Evolutionary conservation across 108 stramenopile genomes (phyloP).

Genomic region (Cyclotella sp.): DNA sequence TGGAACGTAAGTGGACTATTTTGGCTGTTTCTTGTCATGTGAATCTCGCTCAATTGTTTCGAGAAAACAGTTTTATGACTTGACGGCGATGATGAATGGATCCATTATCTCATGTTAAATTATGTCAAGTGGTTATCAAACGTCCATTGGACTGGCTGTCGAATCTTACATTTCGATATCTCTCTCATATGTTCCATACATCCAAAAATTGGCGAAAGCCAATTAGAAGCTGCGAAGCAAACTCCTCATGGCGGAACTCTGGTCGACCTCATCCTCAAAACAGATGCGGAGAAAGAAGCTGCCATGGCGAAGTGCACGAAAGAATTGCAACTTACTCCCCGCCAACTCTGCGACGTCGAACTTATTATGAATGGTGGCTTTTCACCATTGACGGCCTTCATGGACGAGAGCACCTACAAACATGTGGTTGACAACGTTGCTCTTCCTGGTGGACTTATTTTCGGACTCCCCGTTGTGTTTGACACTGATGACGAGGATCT

Average conservation of each 20-base stretch:
- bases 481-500: constrained; percentile 94
- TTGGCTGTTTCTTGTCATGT: constrained; percentile 12
- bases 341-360: constrained; percentile 98
- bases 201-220: constrained; percentile 32
- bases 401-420: constrained; percentile 94
- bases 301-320: constrained; percentile 89
- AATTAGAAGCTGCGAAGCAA: constrained; percentile 79
- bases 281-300: constrained; percentile 88
- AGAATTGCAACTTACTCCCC: constrained; percentile 86
- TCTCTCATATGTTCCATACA: background rate
- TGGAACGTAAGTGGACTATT: constrained; percentile 44
- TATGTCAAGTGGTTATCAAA: too few relatives aligned
- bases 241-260: constrained; percentile 95
- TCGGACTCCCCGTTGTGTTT: constrained; percentile 97
- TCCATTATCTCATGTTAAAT: too few relatives aligned
- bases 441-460: constrained; percentile 93
- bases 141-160: background rate
- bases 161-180: background rate
- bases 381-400: constrained; percentile 97
- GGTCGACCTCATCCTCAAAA: constrained; percentile 91
- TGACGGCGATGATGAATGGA: too few relatives aligned
- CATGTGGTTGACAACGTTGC: constrained; percentile 92
- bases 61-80: too few relatives aligned
- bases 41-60: background rate
- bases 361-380: constrained; percentile 99